A percentile compares a stretch with the other conserved stretches of the same genome.
These are phyloP conservation scores for Rachicladosporium sp. DNA, from an alignment of 2,329 filamentous ascomycete species.

Conservation along the genomic window DNA sequence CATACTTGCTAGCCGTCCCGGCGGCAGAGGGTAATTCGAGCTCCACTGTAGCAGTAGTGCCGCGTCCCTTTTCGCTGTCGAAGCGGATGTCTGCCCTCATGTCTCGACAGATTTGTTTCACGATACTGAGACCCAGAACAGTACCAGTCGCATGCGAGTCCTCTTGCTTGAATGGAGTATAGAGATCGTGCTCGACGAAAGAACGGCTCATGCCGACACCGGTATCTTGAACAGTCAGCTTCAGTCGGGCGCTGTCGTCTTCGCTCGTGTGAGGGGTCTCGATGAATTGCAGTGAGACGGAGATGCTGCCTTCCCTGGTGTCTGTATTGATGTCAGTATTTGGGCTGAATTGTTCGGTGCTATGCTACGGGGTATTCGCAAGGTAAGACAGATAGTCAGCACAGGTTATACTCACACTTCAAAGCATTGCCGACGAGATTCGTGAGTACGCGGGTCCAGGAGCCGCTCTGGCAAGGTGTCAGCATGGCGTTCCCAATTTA, in stretches of 20 bases:
- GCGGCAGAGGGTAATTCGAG: background rate
- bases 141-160: slow-evolving; percentile 21
- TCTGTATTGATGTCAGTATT: background rate
- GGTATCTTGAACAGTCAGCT: slow-evolving; percentile 14
- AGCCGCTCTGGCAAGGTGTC: slow-evolving; percentile 18
- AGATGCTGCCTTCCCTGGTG: slow-evolving; percentile 1
- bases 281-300: no score
- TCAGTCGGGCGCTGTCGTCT: no score
- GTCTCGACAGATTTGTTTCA: slow-evolving; percentile 19
- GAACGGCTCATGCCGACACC: slow-evolving; percentile 23
- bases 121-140: slow-evolving; percentile 25
- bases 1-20: background rate
- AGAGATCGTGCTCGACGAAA: slow-evolving; percentile 20
- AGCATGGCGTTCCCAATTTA: no score
- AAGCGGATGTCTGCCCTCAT: slow-evolving; percentile 17
- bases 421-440: slow-evolving; percentile 31
- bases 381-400: slow-evolving; percentile 20
- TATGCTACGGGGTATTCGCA: slow-evolving; percentile 13
- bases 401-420: slow-evolving; percentile 27
- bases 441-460: slow-evolving; percentile 20
- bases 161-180: slow-evolving; percentile 24
- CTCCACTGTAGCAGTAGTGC: slow-evolving; percentile 11
- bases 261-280: no score
- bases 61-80: slow-evolving; percentile 15
- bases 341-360: no score